Evolutionary conservation across 2,329 filamentous ascomycete genomes (phyloP).

Genomic region (Lasiodiplodia sp.): DNA sequence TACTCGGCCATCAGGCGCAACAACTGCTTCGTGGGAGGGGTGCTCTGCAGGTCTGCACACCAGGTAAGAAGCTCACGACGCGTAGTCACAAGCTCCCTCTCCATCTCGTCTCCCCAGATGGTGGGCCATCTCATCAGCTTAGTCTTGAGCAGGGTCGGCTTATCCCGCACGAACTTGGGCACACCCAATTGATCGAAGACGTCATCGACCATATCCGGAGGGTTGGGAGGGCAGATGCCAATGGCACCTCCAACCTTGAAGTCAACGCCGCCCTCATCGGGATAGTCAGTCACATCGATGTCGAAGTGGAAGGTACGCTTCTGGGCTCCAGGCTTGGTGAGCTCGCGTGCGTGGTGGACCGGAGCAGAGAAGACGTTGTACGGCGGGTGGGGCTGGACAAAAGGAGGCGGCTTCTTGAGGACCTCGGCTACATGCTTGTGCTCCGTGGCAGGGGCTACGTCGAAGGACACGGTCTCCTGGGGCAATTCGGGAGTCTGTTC

Average conservation of each 20-base stretch:
- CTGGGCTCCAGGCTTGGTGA: constrained; percentile 87
- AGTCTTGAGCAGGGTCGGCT: constrained; percentile 80
- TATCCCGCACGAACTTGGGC: constrained; percentile 82
- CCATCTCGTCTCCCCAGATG: constrained; percentile 91
- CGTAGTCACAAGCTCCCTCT: constrained; percentile 87
- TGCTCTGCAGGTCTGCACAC: constrained; percentile 93
- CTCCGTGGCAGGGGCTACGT: constrained; percentile 60
- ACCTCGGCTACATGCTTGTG: constrained; percentile 52
- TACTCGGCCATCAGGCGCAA: constrained; percentile 87
- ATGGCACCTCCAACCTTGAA: constrained; percentile 98
- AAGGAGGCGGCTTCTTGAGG: constrained; percentile 76
- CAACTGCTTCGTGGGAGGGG: constrained; percentile 86
- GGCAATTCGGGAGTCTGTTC: constrained; percentile 76
- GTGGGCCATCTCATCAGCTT: constrained; percentile 90
- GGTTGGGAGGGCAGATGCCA: constrained; percentile 89
- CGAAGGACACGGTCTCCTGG: constrained; percentile 75
- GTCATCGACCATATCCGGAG: constrained; percentile 77
- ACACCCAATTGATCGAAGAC: constrained; percentile 83
- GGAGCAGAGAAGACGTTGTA: constrained; percentile 92
- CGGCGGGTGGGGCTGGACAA: constrained; percentile 93
- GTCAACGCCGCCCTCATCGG: constrained; percentile 81
- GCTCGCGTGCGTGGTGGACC: constrained; percentile 81
- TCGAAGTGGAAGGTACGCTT: constrained; percentile 99
- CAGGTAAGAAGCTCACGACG: constrained; percentile 91
- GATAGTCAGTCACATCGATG: constrained; percentile 94